phyloP scores from a whole-genome alignment of 2,329 filamentous ascomycete genomes.

The Cladorrhinum sp. region DNA sequence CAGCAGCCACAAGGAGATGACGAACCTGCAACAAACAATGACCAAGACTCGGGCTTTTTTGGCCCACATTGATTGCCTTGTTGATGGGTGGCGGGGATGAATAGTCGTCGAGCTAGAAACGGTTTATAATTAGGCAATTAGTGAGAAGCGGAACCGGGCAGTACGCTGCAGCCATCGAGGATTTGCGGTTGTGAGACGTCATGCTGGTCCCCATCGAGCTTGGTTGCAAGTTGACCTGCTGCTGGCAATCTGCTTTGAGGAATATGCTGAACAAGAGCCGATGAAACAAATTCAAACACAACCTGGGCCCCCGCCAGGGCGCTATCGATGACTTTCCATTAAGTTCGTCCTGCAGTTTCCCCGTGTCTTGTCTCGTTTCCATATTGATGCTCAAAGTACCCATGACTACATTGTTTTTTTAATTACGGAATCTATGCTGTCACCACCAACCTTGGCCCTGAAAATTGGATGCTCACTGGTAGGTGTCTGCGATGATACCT shows the following conservation, averaged over 20 bases:
- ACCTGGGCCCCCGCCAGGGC: no score
- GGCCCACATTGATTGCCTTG: background rate
- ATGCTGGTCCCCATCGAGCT: background rate
- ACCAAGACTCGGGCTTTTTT: background rate
- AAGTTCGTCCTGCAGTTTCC: background rate
- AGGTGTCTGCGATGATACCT: background rate
- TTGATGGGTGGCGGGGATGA: background rate
- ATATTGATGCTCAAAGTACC: background rate
- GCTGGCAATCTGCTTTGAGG: background rate
- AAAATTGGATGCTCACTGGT: background rate
- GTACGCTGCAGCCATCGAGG: background rate
- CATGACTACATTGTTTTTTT: background rate
- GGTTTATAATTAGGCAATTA: background rate
- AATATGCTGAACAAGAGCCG: background rate
- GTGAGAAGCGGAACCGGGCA: background rate
- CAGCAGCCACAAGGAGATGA: background rate
- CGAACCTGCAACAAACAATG: background rate
- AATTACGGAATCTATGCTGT: background rate
- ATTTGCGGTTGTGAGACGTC: background rate
- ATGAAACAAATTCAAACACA: background rate
- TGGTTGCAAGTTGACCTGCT: background rate
- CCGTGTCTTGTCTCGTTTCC: background rate
- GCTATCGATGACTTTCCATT: background rate
- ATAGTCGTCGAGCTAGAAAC: background rate
- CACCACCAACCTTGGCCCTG: background rate